Evolutionary conservation across 106 monocot species (phyloP).

Genomic region (Ottelia alismoides): DNA sequence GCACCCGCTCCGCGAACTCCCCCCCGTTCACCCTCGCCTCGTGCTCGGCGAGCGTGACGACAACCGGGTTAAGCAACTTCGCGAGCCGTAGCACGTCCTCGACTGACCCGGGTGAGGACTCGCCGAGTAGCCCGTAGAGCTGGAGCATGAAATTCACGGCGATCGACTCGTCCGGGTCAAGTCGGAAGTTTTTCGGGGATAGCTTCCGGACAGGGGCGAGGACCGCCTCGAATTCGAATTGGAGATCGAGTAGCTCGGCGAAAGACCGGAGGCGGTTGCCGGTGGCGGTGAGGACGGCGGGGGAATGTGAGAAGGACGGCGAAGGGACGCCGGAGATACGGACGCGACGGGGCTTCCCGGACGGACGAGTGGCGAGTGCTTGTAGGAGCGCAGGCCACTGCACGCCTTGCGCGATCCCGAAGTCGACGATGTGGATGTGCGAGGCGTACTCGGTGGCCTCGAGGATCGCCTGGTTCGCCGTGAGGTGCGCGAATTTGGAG

Average conservation of each 20-base stretch:
- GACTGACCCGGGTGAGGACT: conserved; percentile 23
- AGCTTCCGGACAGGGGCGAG: conserved; percentile 49
- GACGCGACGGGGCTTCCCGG: conserved; percentile 58
- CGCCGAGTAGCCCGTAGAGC: conserved; percentile 50
- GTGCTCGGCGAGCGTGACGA: conserved; percentile 87
- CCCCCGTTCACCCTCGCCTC: conserved; percentile 34
- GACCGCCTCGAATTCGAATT: conserved; percentile 85
- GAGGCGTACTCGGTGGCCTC: conserved; percentile 62
- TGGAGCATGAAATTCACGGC: conserved; percentile 95
- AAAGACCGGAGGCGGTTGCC: conserved; percentile 57
- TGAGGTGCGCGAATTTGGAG: conserved; percentile 90
- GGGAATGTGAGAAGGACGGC: conserved; percentile 25
- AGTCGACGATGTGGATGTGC: conserved; percentile 88
- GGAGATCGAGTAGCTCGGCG: conserved; percentile 56
- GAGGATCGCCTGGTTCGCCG: conserved; percentile 95
- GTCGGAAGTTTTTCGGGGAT: conserved; percentile 24
- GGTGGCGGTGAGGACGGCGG: conserved; percentile 50
- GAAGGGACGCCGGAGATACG: conserved; percentile 77
- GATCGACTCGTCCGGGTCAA: conserved; percentile 58
- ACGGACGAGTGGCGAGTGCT: conserved; percentile 66
- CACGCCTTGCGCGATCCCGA: conserved; percentile 77
- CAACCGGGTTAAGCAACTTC: conserved; percentile 46
- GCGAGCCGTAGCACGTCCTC: conserved; percentile 34
- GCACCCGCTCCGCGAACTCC: conserved; percentile 23
- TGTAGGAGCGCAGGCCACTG: conserved; percentile 96